Base-by-base conservation (phyloP, 129 eudicot species). In the Apium graveolens region DNA sequence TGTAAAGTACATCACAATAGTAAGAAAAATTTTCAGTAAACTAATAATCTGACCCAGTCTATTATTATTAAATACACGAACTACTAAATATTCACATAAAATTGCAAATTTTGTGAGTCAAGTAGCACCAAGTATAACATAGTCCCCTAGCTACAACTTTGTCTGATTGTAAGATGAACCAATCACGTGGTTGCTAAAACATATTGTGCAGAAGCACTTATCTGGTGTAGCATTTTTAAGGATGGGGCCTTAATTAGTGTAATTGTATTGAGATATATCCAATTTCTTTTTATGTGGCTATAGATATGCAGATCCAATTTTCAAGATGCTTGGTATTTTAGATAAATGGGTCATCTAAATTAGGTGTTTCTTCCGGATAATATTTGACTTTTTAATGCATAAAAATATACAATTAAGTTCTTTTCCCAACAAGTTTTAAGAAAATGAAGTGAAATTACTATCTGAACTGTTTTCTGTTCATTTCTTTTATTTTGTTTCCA, bases 321-420 rank as follows among this genome's bases (percentile, higher is more conserved):
- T 71, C 85, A 82, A 85, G 85, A 85, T 53, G 78, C 72, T 74
- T 78, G 71, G 68, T 57, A 17, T 26, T 75, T 13, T n/a, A 57
- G 65, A 57, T 10, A n/a, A 60, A 60, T 26, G 68, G 32, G 6
- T 60, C 65, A 57, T 8, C 31, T 57, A 1, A 24, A 24, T 55
- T 0, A 39, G 7, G 3, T 10, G n/a, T n/a, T n/a, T n/a, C n/a
- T n/a, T n/a, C n/a, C n/a, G n/a, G n/a, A n/a, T n/a, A n/a, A n/a
- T n/a, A n/a, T n/a, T n/a, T n/a, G n/a, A n/a, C n/a, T n/a, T n/a
- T n/a, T n/a, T n/a, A n/a, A n/a, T n/a, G n/a, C n/a, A n/a, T n/a
- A n/a, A n/a, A n/a, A n/a, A n/a, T n/a, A n/a, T n/a, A n/a, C n/a
- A n/a, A n/a, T n/a, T n/a, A n/a, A n/a, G n/a, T n/a, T n/a, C n/a